Base-by-base conservation (phyloP, 2,329 filamentous ascomycete species). In the Cryphonectria carpinicola region DNA sequence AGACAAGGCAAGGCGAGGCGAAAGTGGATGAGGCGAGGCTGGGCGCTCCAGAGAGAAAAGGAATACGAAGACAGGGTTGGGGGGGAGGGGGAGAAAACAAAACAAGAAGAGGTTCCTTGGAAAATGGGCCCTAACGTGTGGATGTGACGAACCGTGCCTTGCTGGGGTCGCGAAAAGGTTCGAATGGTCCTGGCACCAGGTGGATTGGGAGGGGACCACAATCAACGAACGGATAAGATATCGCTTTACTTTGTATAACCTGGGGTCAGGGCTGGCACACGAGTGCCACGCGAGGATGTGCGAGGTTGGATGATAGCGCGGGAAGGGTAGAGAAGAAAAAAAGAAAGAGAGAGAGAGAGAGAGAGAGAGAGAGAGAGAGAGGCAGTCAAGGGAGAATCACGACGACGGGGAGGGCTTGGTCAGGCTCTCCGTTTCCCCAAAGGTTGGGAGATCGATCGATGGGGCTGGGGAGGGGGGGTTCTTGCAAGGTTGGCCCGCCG, bases 1-100 rank as follows among this genome's bases (percentile, higher is more conserved):
- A 68, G 62, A 62, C 52, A 63, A 68, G 39, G 66, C 60, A 58
- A 66, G 71, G 63, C 65, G 63, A 64, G 49, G 68, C 67, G 63
- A 66, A 70, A 52, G 71, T 66, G 65, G 72, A 70, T 65, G 67
- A 63, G 70, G 68, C 67, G 69, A 61, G 73, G 60, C 41, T 28
- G 22, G 39, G 37, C 13, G 62, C 19, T 65, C 63, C 63, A 65
- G 63, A 49, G 11, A 43, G 32, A 39, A 66, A 60, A 52, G 49
- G 67, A 43, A 43, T 35, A 58, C 54, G 46, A 64, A 46, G 65
- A 66, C 43, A 66, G 39, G 61, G 17, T n/a, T 11, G n/a, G 35
- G 60, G 25, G 28, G n/a, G 35, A 8, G 17, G 19, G 2, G 25
- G 25, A 39, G 3, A 43, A 32, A 28, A 28, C 5, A 64, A 64